These are phyloP conservation scores for Bruguiera hainesii DNA, from an alignment of 441 rosid genomes.

Conservation along the genomic window DNA sequence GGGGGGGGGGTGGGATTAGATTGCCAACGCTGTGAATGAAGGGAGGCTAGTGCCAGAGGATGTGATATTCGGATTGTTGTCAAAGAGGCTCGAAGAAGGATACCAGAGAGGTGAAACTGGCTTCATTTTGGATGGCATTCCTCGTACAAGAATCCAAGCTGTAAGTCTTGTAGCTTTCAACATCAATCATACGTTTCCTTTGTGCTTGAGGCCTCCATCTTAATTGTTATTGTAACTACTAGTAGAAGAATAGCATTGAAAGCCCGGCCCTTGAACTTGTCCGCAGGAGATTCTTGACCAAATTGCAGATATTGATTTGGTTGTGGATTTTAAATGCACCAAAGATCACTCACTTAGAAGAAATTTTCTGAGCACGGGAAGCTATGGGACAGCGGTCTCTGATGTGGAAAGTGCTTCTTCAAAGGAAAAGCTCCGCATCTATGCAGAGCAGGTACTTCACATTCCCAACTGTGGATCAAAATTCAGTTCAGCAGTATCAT, in stretches of 20 bases:
- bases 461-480: background rate
- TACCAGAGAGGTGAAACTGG: conserved; percentile 48
- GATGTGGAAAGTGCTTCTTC: background rate
- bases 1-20: conserved; percentile 18
- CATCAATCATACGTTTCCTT: background rate
- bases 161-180: conserved; percentile 24
- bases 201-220: background rate
- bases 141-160: conserved; percentile 46
- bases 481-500: background rate
- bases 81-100: conserved; percentile 49
- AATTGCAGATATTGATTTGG: conserved; percentile 36
- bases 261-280: background rate
- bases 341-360: conserved; percentile 26
- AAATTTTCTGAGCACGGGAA: background rate
- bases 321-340: conserved; percentile 27
- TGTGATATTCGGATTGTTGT: conserved; percentile 40
- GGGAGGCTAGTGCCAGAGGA: conserved; percentile 47
- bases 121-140: conserved; percentile 50
- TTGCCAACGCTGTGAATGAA: conserved; percentile 43
- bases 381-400: background rate
- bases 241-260: background rate
- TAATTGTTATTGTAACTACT: background rate
- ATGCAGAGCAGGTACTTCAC: background rate
- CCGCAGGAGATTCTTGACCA: conserved; percentile 36
- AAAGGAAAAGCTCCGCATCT: background rate